Evolutionary conservation across 306 rosid genomes (phyloP).

Genomic region (Neltuma alba): DNA sequence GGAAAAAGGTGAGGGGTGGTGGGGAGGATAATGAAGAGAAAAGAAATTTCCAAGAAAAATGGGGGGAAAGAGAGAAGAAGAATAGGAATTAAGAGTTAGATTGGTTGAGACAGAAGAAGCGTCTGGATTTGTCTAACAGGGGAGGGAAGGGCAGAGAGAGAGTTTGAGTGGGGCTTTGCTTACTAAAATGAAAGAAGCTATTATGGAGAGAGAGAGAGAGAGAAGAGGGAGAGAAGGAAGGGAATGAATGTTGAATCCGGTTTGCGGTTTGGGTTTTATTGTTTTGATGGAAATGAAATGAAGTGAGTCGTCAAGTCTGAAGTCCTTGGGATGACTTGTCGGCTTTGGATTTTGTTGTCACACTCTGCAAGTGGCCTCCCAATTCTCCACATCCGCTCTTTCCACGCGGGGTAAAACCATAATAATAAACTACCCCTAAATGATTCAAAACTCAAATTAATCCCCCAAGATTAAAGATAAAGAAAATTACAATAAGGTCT

Average conservation of each 20-base stretch:
- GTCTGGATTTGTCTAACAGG: conserved; percentile 32
- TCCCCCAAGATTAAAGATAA: too few relatives aligned
- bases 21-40: background rate
- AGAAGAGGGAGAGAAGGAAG: background rate
- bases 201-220: background rate
- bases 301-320: background rate
- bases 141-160: background rate
- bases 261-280: conserved; percentile 1
- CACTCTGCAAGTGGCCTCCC: background rate
- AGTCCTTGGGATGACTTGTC: background rate
- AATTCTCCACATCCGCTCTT: too few relatives aligned
- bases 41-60: background rate
- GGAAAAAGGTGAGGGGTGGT: background rate
- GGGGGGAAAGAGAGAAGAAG: conserved; percentile 21
- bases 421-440: too few relatives aligned
- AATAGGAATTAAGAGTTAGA: conserved; percentile 25
- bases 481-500: too few relatives aligned
- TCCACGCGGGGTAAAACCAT: too few relatives aligned
- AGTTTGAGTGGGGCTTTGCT: conserved; percentile 31
- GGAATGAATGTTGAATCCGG: conserved; percentile 20
- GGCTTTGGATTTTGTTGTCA: background rate
- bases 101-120: conserved; percentile 25
- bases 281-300: background rate
- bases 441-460: too few relatives aligned
- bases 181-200: conserved; percentile 2